These are phyloP conservation scores for Russula vinacea DNA, from an alignment of 768 basidiomycete species.

Conservation along the genomic window DNA sequence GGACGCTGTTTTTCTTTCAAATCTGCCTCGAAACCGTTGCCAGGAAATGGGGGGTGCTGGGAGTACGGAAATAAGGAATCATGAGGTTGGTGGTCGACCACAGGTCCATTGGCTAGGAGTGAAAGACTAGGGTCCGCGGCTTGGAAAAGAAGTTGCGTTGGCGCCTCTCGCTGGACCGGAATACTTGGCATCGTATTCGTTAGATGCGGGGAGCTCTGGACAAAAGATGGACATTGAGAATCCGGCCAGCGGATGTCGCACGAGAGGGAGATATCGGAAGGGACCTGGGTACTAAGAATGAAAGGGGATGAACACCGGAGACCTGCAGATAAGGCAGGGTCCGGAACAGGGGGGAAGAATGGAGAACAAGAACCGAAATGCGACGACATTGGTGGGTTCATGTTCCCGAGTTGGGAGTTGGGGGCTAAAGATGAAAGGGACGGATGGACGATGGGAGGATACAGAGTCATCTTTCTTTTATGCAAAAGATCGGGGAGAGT, in stretches of 20 bases:
- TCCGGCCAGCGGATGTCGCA: background rate
- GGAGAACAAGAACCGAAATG: background rate
- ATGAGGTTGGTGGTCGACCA: background rate
- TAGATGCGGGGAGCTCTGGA: background rate
- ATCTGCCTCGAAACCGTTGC: background rate
- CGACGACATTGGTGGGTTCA: conserved; percentile 5
- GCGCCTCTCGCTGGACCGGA: background rate
- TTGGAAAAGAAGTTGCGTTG: background rate
- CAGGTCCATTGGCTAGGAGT: background rate
- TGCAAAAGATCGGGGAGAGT: conserved; percentile 4
- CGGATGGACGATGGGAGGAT: background rate
- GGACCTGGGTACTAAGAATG: background rate
- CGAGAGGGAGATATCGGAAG: background rate
- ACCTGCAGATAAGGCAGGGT: background rate
- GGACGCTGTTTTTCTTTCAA: conserved; percentile 39
- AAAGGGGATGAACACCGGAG: background rate
- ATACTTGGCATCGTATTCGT: background rate
- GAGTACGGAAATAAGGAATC: background rate
- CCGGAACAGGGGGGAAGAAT: background rate
- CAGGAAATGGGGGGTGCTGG: background rate
- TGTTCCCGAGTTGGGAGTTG: background rate
- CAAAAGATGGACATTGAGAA: background rate
- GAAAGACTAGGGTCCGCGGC: background rate
- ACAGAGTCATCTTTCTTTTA: background rate
- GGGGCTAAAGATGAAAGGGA: background rate